Percentiles rank a stretch among this genome's conserved stretches.
These are phyloP conservation scores for Odonthalia washingtoniensis DNA, from an alignment of 31 red algal species.

Conservation along the genomic window DNA sequence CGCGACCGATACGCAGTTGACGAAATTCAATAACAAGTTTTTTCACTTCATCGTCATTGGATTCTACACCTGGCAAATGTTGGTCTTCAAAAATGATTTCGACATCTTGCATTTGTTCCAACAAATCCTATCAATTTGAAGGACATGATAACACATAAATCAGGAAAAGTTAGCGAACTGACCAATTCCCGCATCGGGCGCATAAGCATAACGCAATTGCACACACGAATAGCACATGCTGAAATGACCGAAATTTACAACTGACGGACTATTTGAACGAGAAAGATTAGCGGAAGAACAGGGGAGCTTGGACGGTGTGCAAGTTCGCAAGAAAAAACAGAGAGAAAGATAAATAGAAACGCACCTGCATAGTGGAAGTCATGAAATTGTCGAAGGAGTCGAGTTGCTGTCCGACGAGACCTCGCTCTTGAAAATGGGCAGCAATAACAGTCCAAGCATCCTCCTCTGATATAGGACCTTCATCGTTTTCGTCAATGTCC, in stretches of 20 bases:
- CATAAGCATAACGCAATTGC: too few species aligned
- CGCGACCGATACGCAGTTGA: constrained; percentile 85
- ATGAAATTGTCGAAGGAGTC: constrained; percentile 97
- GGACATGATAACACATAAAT: neutral
- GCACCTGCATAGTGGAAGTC: constrained; percentile 91
- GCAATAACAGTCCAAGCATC: constrained; percentile 94
- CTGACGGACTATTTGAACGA: neutral
- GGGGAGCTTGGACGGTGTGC: too few species aligned
- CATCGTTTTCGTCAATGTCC: constrained; percentile 35
- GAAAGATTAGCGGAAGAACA: neutral
- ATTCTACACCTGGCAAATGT: constrained; percentile 83
- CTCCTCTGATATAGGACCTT: constrained; percentile 73
- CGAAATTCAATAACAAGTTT: constrained; percentile 87
- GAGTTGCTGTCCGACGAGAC: constrained; percentile 90
- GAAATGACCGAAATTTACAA: constrained; percentile 5
- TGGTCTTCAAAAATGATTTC: constrained; percentile 89
- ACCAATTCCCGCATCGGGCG: neutral
- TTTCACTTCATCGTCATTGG: constrained; percentile 52
- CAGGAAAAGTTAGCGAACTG: neutral
- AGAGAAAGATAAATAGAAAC: neutral
- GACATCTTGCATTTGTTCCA: constrained; percentile 91
- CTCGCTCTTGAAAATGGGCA: constrained; percentile 91
- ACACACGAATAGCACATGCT: neutral
- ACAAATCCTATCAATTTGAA: constrained; percentile 59
- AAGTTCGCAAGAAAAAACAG: neutral